Base-by-base conservation (phyloP, 2,329 filamentous ascomycete species). In the Ramularia endophylla region DNA sequence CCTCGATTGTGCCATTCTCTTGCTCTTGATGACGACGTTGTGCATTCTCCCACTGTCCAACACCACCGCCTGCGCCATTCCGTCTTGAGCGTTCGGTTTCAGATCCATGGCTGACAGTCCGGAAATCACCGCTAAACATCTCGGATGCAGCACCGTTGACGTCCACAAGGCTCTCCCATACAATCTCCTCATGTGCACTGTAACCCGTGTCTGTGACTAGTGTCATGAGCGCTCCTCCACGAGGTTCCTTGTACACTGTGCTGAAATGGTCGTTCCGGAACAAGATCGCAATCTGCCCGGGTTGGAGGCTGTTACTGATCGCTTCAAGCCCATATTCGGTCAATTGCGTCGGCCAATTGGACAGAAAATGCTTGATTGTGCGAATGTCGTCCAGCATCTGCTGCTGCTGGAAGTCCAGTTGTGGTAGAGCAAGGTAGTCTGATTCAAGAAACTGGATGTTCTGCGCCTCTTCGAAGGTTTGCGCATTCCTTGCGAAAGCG, bases 241-340 rank as follows among this genome's bases (percentile, higher is more conserved):
- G 70, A 0, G 90, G 87, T 54, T 97, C 87, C 46, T 89, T 87
- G 65, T 94, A 95, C 0, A 98, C 65, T 0, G 90, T 97, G 30
- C 87, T 88, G 59, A 98, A 98, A 61, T 98, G 92, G 58, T 98
- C 90, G 56, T 98, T 98, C 18, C 92, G 80, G 69, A 98, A 98
- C 1, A 98, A 67, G 36, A 98, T 97, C 0, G 87, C 87, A 47
- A 95, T 78, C 1, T 84, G 80, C 2, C 88, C 90, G 1, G 87
- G 83, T 9, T 75, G 69, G 43, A 95, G 74, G 5, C 76, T 80
- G 37, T 78, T 77, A 1, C 74, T 75, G 28, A 97, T 81, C 1
- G 85, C 77, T 28, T 85, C 76, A 2, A 98, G 72, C 0, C 92
- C 92, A 63, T 83, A 84, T 0, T 78, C 71, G 0, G 92, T 95